phyloP scores from a whole-genome alignment of 768 basidiomycete genomes.

The Agaricus sinodeliciosus region DNA sequence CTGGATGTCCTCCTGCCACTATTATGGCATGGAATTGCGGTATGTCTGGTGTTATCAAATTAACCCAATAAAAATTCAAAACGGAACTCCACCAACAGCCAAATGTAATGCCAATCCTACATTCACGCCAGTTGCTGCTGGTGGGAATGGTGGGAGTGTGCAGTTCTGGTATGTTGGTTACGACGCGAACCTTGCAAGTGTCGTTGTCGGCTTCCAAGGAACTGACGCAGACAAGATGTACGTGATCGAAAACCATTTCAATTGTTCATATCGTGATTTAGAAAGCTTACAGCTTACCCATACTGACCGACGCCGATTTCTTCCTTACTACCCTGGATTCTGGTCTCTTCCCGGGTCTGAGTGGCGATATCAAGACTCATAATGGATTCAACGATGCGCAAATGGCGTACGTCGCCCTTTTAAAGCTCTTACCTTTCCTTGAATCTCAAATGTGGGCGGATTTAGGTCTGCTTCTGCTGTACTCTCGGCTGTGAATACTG shows the following conservation, averaged over 20 bases:
- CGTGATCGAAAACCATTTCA: neutral
- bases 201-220: conserved; percentile 31
- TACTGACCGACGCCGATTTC: conserved; percentile 32
- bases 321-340: conserved; percentile 25
- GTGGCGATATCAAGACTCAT: conserved; percentile 31
- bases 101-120: conserved; percentile 40
- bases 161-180: conserved; percentile 44
- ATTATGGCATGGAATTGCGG: conserved; percentile 48
- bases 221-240: conserved; percentile 29
- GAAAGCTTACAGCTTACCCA: conserved; percentile 21
- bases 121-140: conserved; percentile 42
- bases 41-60: neutral
- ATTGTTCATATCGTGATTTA: neutral
- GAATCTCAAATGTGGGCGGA: neutral
- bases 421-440: neutral
- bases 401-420: neutral
- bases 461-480: conserved; percentile 33
- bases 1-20: conserved; percentile 36
- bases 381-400: conserved; percentile 37
- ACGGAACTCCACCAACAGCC: neutral
- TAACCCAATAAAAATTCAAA: neutral
- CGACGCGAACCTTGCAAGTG: conserved; percentile 28
- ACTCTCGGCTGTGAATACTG: conserved; percentile 31
- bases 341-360: conserved; percentile 38
- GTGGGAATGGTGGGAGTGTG: conserved; percentile 35